Base-by-base conservation (phyloP, 2,329 filamentous ascomycete genomes). In the Cadophora sp. region DNA sequence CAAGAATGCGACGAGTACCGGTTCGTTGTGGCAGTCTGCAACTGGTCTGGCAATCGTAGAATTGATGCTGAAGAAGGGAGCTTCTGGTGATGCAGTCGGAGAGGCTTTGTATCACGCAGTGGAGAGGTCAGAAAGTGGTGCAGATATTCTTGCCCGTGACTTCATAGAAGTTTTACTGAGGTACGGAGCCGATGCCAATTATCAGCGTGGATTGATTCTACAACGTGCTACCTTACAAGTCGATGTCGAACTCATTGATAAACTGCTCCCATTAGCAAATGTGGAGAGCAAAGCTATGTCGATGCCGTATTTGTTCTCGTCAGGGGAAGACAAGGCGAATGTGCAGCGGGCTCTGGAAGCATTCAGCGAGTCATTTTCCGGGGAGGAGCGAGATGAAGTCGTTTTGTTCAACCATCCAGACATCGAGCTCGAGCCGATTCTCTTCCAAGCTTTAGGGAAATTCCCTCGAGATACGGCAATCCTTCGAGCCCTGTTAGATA, bases 281-380 rank as follows among this genome's bases (percentile, higher is more conserved):
- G 79, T 83, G 1, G 79, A 82, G 53, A 80, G 85, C 0, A 77
- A 90, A 3, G 83, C 83, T 0, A 77, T 81, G 66, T 85, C 85
- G 0, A 85, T 91, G 59, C 84, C 86, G 16, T 82, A 80, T 47
- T 82, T 91, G 1, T 86, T 91, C 60, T 82, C 83, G 7, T 39
- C 59, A 2, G 30, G 47, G 13, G 41, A 41, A 0, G 74, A 82
- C 2, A 84, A 89, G 65, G 81, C 85, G 0, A 80, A 82, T 1
- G 79, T 83, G 1, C 73, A 89, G 43, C 79, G 82, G 6, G 77
- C 87, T 8, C 81, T 88, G 48, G 78, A 79, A 4, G 75, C 87
- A 6, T 87, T 89, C 65, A 83, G 83, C 20, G 82, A 86, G 5
- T 87, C 89, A 61, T 82, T 84, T 22, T 82, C 85, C 62, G 78